Evolutionary conservation across 148 eudicot genomes (phyloP), one percentile per base, ranked within the genome.

Genomic region (Vaccinium corymbosum): DNA sequence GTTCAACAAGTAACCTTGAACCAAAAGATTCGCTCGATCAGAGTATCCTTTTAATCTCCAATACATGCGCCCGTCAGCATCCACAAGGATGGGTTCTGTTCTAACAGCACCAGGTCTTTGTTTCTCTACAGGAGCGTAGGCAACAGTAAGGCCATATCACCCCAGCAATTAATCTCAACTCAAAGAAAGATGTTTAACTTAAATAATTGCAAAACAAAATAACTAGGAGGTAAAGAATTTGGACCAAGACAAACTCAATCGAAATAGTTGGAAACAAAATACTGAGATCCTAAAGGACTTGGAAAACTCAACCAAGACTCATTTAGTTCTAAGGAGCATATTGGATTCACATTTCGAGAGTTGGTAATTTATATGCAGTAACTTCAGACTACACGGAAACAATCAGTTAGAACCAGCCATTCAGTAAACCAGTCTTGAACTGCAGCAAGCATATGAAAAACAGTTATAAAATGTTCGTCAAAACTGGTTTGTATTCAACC

Each of bases 1-100:
- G 62, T 51, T 61, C 79, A 77, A 77, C 50, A 85, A 79, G 85
- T 72, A 83, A 91, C 95, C 92, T 90, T 91, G 98, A 82, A 79
- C 76, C 20, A 27, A 53, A 84, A 78, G 35, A 15, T 38, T 50
- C 79, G 75, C 48, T 50, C 66, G n/a, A 10, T 84, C 82, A 84
- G 79, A 78, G 79, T 72, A 86, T 79, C 93, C 83, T 51, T 88
- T 91, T 59, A 96, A 87, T 87, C 87, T 93, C 97, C 97, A 96
- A 81, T 76, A 92, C 42, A 76, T 88, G 85, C 52, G 87, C 68
- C 98, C 98, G 25, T 86, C 75, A 66, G 56, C 79, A 68, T 85
- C 94, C 81, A 86, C 55, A 86, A 90, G 68, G 57, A 90, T 77
- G 38, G 97, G 92, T 62, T 90, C 89, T 59, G 89, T 91, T 85